phyloP scores from a whole-genome alignment of 768 basidiomycete genomes.

The Boletus reticuloceps region DNA sequence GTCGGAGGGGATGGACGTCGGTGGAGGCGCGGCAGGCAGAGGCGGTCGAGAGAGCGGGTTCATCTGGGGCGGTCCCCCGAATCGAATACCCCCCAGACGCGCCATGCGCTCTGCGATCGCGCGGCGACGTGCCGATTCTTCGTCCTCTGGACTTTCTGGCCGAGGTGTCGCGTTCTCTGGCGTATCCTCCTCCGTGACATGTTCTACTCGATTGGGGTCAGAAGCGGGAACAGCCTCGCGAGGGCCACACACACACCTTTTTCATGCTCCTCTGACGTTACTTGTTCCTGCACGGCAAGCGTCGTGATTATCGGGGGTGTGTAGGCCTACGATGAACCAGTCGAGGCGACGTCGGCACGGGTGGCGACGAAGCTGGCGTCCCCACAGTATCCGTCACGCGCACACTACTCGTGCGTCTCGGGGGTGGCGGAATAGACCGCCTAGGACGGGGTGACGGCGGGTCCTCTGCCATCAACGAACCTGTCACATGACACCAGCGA shows the following conservation, averaged over 20 bases:
- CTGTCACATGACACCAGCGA: constrained; percentile 2
- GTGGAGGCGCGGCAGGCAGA: constrained; percentile 37
- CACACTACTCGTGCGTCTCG: constrained; percentile 23
- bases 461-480: constrained; percentile 8
- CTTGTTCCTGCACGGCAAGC: constrained; percentile 9
- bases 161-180: constrained; percentile 4
- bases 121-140: constrained; percentile 52
- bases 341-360: constrained; percentile 15
- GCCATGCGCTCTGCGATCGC: constrained; percentile 96
- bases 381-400: constrained; percentile 8
- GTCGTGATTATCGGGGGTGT: constrained; percentile 28
- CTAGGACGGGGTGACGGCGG: constrained; percentile 9
- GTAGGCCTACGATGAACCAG: constrained; percentile 10
- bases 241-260: background rate
- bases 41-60: constrained; percentile 37
- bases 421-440: constrained; percentile 21
- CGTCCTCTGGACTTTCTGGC: constrained; percentile 35
- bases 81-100: constrained; percentile 80
- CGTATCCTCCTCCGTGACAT: constrained; percentile 12
- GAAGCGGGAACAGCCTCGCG: background rate
- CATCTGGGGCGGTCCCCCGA: constrained; percentile 61
- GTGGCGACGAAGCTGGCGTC: constrained; percentile 18
- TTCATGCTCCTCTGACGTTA: constrained; percentile 1
- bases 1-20: constrained; percentile 30
- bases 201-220: constrained; percentile 5